Conservation (phyloP, 2,329 filamentous ascomycete species). For the Cryphonectria naterciae region DNA sequence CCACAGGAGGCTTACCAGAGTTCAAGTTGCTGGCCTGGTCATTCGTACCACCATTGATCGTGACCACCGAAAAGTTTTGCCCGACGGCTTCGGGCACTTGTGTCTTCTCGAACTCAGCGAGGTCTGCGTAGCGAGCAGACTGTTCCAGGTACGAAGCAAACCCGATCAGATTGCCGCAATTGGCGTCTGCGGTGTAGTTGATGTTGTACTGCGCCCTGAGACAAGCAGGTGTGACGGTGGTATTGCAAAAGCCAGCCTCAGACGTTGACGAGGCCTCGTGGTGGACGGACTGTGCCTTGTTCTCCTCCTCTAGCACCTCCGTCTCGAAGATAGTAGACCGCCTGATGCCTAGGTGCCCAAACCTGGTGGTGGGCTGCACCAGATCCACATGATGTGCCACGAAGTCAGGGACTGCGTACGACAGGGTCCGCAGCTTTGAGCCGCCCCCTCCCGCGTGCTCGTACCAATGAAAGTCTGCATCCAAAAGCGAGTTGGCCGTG, state of each 20-base stretch:
- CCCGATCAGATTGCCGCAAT: slow-evolving; percentile 39
- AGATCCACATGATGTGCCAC: slow-evolving; percentile 61
- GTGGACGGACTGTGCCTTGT: slow-evolving; percentile 14
- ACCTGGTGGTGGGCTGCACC: slow-evolving; percentile 68
- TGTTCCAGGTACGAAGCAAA: slow-evolving; percentile 51
- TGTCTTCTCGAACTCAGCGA: slow-evolving; percentile 52
- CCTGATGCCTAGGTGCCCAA: slow-evolving; percentile 54
- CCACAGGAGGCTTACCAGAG: slow-evolving; percentile 34
- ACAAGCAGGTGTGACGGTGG: slow-evolving; percentile 50
- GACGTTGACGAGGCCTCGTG: background rate
- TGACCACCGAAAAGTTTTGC: slow-evolving; percentile 58
- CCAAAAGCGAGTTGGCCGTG: slow-evolving; percentile 59
- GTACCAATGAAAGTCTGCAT: slow-evolving; percentile 62
- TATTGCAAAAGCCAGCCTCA: slow-evolving; percentile 42
- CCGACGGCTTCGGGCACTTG: slow-evolving; percentile 56
- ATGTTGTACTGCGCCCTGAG: slow-evolving; percentile 54
- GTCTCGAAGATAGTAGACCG: slow-evolving; percentile 45
- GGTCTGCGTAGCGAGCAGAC: slow-evolving; percentile 53
- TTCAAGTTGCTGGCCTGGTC: slow-evolving; percentile 47
- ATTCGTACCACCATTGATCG: slow-evolving; percentile 60
- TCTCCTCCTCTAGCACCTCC: slow-evolving; percentile 34
- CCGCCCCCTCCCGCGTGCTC: slow-evolving; percentile 46
- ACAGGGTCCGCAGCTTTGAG: slow-evolving; percentile 53
- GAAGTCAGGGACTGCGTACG: slow-evolving; percentile 64
- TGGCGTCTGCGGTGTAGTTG: slow-evolving; percentile 40